Percentiles rank a stretch among this genome's conserved stretches.
phyloP scores from a whole-genome alignment of 2,329 filamentous ascomycete genomes.

The Cladophialophora immunda region DNA sequence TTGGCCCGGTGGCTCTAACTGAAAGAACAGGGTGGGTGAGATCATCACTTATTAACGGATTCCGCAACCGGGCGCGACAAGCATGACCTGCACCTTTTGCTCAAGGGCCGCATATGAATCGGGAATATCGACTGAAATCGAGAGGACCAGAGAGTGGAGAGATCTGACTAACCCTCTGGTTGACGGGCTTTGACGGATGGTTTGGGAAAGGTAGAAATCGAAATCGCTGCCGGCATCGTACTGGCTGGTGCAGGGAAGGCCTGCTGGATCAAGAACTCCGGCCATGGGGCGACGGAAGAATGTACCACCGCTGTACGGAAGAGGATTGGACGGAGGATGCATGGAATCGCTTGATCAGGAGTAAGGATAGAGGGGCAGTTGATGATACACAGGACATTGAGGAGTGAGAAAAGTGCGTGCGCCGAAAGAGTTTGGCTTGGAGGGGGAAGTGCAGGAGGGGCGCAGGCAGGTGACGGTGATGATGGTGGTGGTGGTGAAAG shows the following conservation, averaged over 20 bases:
- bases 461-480: too few relatives aligned
- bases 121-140: constrained; percentile 4
- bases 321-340: not conserved
- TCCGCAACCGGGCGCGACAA: not conserved
- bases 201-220: not conserved
- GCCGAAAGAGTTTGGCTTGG: not conserved
- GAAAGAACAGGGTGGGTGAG: constrained; percentile 5
- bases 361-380: not conserved
- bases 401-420: too few relatives aligned
- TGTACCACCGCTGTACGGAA: not conserved
- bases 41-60: constrained; percentile 9
- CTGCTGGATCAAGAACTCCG: not conserved
- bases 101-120: not conserved
- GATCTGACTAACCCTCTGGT: constrained; percentile 6
- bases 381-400: not conserved
- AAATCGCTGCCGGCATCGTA: not conserved
- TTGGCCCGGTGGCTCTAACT: not conserved
- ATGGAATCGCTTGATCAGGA: not conserved
- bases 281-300: not conserved
- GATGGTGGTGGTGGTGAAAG: too few relatives aligned
- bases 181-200: not conserved
- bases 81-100: not conserved
- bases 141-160: not conserved
- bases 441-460: not conserved
- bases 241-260: not conserved